These are phyloP conservation scores for Pleurotus tuber-regium DNA, from an alignment of 768 basidiomycete species.

Conservation along the genomic window DNA sequence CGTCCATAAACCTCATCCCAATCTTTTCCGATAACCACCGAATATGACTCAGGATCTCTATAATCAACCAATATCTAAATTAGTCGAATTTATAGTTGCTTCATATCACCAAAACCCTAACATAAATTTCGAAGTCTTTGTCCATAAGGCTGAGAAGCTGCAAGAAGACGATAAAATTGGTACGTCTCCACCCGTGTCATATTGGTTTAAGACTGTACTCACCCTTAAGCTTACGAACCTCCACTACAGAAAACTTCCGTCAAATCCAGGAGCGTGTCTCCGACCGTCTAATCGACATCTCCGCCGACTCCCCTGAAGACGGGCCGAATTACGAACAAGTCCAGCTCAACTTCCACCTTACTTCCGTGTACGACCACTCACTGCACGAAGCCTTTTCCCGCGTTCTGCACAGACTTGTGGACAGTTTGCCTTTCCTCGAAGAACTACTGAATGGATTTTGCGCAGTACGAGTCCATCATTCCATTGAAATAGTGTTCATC, in stretches of 20 bases:
- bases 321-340: constrained; percentile 48
- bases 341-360: constrained; percentile 84
- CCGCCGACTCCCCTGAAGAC: constrained; percentile 40
- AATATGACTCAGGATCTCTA: constrained; percentile 64
- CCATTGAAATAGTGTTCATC: not conserved
- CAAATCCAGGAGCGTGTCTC: constrained; percentile 86
- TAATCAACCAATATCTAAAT: constrained; percentile 77
- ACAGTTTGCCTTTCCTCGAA: constrained; percentile 83
- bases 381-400: constrained; percentile 90
- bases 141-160: constrained; percentile 92
- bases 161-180: constrained; percentile 91
- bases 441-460: constrained; percentile 85
- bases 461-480: constrained; percentile 47
- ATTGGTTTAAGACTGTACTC: not conserved
- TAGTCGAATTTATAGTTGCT: constrained; percentile 78
- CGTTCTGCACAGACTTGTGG: constrained; percentile 84
- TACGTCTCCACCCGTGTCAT: too few relatives aligned
- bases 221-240: constrained; percentile 2
- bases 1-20: too few relatives aligned
- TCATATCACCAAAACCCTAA: constrained; percentile 74
- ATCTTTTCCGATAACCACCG: constrained; percentile 9
- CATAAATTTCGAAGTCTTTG: constrained; percentile 86
- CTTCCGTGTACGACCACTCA: constrained; percentile 91
- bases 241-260: constrained; percentile 76
- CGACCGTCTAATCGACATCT: constrained; percentile 77